A percentile compares a stretch with the other conserved stretches of the same genome.
phyloP scores from a whole-genome alignment of 441 rosid genomes.

The Adansonia rubrostipa region DNA sequence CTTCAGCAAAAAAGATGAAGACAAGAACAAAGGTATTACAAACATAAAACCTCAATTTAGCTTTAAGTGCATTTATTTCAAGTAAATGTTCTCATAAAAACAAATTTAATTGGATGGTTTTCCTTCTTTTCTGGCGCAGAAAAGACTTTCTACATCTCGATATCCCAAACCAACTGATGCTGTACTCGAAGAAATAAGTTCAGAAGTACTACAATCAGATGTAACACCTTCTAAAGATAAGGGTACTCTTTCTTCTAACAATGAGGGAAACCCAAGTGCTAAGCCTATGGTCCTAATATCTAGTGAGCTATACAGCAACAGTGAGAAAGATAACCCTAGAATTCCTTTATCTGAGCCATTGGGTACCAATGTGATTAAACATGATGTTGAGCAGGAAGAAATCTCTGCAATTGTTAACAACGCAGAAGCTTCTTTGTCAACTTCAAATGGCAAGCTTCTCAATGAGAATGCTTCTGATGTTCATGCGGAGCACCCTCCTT shows the following conservation, averaged over 20 bases:
- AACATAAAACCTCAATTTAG: slow-evolving; percentile 21
- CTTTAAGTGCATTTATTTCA: neutral
- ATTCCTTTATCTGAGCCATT: slow-evolving; percentile 39
- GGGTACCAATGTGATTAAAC: slow-evolving; percentile 38
- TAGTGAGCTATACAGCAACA: slow-evolving; percentile 38
- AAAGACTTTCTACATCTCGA: slow-evolving; percentile 47
- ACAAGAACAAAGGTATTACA: slow-evolving; percentile 65
- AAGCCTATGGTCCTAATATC: slow-evolving; percentile 34
- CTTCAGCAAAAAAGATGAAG: slow-evolving; percentile 58
- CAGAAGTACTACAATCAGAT: slow-evolving; percentile 42
- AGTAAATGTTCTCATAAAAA: slow-evolving; percentile 18
- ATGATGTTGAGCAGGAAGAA: slow-evolving; percentile 46
- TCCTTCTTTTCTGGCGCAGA: slow-evolving; percentile 56
- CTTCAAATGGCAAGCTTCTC: slow-evolving; percentile 47
- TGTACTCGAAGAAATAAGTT: slow-evolving; percentile 41
- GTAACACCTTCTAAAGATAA: slow-evolving; percentile 40
- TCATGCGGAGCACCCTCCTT: slow-evolving; percentile 41
- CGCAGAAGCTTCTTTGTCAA: slow-evolving; percentile 36
- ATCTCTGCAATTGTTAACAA: slow-evolving; percentile 41
- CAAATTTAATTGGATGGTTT: slow-evolving; percentile 23
- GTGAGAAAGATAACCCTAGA: slow-evolving; percentile 45
- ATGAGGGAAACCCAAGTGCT: slow-evolving; percentile 45
- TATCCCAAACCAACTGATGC: slow-evolving; percentile 42
- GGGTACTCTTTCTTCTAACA: slow-evolving; percentile 39
- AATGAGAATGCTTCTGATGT: slow-evolving; percentile 53